phyloP scores from a whole-genome alignment of 345 rosid species.

The Ceriops decandra region DNA sequence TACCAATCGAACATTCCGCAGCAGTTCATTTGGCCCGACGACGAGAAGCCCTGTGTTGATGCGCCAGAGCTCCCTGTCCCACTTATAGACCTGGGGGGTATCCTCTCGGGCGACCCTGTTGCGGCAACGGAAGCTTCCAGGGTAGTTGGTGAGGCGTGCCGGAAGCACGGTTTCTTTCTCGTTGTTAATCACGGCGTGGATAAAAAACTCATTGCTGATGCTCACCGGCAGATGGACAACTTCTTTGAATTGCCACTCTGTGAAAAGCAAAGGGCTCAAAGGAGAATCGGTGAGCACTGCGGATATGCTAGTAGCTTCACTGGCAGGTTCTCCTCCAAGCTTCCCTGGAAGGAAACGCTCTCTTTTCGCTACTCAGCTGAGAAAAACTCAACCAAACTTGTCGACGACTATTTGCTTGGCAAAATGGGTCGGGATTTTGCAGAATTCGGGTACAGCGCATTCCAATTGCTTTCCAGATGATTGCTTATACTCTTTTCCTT shows the following conservation, averaged over 20 bases:
- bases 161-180: constrained; percentile 81
- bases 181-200: constrained; percentile 87
- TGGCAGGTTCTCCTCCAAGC: constrained; percentile 79
- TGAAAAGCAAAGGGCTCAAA: constrained; percentile 71
- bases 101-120: constrained; percentile 53
- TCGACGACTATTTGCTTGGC: constrained; percentile 50
- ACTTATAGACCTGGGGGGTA: constrained; percentile 55
- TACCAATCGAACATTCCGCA: constrained; percentile 52
- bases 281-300: constrained; percentile 72
- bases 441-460: constrained; percentile 54
- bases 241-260: constrained; percentile 74
- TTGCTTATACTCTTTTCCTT: background rate
- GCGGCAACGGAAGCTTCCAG: constrained; percentile 54
- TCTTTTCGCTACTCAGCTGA: constrained; percentile 64
- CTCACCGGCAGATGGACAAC: constrained; percentile 56
- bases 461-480: background rate
- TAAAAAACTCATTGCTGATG: constrained; percentile 50
- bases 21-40: constrained; percentile 89
- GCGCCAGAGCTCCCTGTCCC: constrained; percentile 74
- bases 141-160: constrained; percentile 66
- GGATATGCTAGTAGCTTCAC: constrained; percentile 99
- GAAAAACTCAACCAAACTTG: constrained; percentile 33
- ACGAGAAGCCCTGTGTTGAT: constrained; percentile 52
- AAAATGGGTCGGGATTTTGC: constrained; percentile 66
- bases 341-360: constrained; percentile 97